Evolutionary conservation across 78 protist species (phyloP), one percentile per base, ranked within the genome.

Genomic region (Tieghemostelium lacteum): DNA sequence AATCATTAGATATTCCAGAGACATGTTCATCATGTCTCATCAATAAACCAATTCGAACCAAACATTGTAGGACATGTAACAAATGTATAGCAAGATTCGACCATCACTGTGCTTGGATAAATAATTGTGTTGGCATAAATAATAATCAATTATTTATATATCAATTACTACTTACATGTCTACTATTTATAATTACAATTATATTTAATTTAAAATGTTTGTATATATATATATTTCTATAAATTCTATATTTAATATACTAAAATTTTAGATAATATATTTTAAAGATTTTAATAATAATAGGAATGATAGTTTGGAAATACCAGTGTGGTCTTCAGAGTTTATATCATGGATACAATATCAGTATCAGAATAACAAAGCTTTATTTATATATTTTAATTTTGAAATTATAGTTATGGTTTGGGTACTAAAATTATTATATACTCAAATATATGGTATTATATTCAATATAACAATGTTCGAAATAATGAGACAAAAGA

Each of bases 101-200:
- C 39, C 96, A 94, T 76, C 96, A 94, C 64, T 94, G 96, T 54
- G 73, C 45, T 31, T 94, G 96, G 96, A 74, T 94, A 4, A 88
- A 94, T 75, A 94, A 88, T 70, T 94, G 96, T 85, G 92, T 94
- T 55, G 96, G 96, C 19, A 92, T 70, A 40, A 58, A 45, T 28
- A 94, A 94, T 63, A 85, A 88, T 83, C 33, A 60, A 64, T 20
- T 34, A 34, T 94, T 94, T 52, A 62, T 88, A 8, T 22, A 34
- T 31, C 37, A 76, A 39, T 66, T 94, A 16, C 14, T 31, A 16
- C 40, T 71, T 20, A 64, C 67, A 26, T 26, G 50, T 7, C 28
- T 62, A 17, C 16, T 76, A 3, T 86, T 69, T 69, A 29, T 42
- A 28, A 29, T 57, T 28, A 83, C 75, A 58, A 20, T 83, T n/a